Conservation (phyloP, 345 rosid genomes). For the Dipteronia dyeriana region DNA sequence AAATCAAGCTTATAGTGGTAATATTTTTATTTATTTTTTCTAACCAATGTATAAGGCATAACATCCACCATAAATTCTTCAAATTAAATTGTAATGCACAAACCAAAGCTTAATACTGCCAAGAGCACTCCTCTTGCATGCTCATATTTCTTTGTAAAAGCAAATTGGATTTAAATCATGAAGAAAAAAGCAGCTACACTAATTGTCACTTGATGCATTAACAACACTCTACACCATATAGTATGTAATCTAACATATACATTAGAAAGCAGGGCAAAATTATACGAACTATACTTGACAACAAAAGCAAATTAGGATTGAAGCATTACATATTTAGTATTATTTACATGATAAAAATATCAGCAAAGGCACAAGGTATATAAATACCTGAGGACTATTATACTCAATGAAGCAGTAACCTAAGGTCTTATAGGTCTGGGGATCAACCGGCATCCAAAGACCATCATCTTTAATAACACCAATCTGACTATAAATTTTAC, state of each 20-base stretch:
- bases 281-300: background rate
- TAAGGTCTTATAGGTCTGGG: slow-evolving; percentile 55
- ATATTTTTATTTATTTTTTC: background rate
- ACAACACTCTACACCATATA: background rate
- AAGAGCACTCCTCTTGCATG: background rate
- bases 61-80: background rate
- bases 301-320: background rate
- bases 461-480: slow-evolving; percentile 87
- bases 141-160: background rate
- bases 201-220: background rate
- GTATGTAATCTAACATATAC: background rate
- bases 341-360: background rate
- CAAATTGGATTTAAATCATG: background rate
- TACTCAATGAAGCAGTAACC: slow-evolving; percentile 92
- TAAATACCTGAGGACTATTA: slow-evolving; percentile 69
- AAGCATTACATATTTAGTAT: background rate
- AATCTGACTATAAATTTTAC: slow-evolving; percentile 74
- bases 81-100: background rate
- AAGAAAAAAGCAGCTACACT: background rate
- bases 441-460: slow-evolving; percentile 85
- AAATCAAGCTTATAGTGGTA: background rate
- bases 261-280: background rate
- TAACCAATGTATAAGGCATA: background rate
- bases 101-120: background rate
- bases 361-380: background rate